A percentile compares a stretch with the other conserved stretches of the same genome.
Evolutionary conservation across 2,329 filamentous ascomycete species (phyloP).

Genomic region (Curvularia spicifera): DNA sequence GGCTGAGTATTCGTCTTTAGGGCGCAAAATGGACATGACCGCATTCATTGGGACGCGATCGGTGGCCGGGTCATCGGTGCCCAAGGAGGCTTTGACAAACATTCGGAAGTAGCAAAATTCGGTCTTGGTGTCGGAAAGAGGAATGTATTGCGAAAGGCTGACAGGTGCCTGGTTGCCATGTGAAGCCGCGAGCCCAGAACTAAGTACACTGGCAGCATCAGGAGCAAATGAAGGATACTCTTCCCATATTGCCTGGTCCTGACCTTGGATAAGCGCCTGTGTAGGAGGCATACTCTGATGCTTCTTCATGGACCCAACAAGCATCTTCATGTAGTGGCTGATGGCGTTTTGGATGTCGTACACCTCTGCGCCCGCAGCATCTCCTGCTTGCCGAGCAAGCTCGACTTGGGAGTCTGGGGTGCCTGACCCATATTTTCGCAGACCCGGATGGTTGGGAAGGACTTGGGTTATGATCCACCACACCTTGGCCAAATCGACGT

Average conservation of each 20-base stretch:
- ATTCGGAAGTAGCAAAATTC: conserved; percentile 82
- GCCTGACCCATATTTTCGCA: conserved; percentile 37
- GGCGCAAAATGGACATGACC: conserved; percentile 76
- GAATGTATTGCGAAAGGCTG: conserved; percentile 71
- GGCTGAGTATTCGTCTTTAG: conserved; percentile 71
- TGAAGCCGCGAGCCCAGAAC: conserved; percentile 47
- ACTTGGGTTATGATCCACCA: conserved; percentile 73
- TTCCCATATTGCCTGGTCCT: conserved; percentile 83
- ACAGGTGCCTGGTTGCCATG: conserved; percentile 53
- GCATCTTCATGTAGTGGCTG: conserved; percentile 70
- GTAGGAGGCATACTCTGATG: conserved; percentile 76
- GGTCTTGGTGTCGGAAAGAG: conserved; percentile 74
- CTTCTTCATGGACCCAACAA: conserved; percentile 82
- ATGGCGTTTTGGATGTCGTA: conserved; percentile 62
- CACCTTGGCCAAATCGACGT: conserved; percentile 82
- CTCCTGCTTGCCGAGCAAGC: conserved; percentile 52
- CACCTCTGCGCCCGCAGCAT: conserved; percentile 54
- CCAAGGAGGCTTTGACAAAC: conserved; percentile 74
- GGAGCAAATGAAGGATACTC: conserved; percentile 76
- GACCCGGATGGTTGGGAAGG: conserved; percentile 44
- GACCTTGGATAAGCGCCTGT: conserved; percentile 72
- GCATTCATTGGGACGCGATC: conserved; percentile 74
- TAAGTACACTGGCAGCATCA: conserved; percentile 72
- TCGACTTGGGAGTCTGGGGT: conserved; percentile 43
- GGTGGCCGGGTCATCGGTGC: conserved; percentile 71